These are phyloP conservation scores for Solanum appendiculatum DNA, from an alignment of 257 asterid genomes.

Conservation along the genomic window DNA sequence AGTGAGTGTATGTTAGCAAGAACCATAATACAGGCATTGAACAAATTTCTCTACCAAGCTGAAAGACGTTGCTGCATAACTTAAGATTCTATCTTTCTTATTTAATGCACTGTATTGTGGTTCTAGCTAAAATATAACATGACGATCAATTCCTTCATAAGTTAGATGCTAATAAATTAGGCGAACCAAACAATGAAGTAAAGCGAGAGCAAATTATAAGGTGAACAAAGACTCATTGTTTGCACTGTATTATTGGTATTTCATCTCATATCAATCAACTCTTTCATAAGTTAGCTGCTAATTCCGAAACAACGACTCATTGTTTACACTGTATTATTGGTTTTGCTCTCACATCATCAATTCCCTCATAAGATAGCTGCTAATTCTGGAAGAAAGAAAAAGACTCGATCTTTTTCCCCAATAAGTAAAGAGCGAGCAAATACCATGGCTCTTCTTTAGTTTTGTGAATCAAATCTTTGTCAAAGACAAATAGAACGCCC, in stretches of 20 bases:
- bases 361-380: neutral
- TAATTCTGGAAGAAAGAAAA: neutral
- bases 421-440: neutral
- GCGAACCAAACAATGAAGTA: neutral
- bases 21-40: neutral
- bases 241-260: neutral
- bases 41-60: neutral
- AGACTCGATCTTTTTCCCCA: neutral
- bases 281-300: neutral
- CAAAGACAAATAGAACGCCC: constrained; percentile 52
- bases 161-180: neutral
- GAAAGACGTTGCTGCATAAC: neutral
- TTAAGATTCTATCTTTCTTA: neutral
- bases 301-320: neutral
- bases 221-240: neutral
- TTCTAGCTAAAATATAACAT: neutral
- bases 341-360: neutral
- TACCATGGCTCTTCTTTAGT: constrained; percentile 72
- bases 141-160: neutral
- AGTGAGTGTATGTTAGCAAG: neutral
- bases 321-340: neutral
- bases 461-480: constrained; percentile 55
- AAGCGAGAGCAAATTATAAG: neutral
- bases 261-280: neutral
- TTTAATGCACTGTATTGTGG: neutral